phyloP scores from a whole-genome alignment of 192 early-diverging fungal genomes.

The Geranomyces michiganensis region DNA sequence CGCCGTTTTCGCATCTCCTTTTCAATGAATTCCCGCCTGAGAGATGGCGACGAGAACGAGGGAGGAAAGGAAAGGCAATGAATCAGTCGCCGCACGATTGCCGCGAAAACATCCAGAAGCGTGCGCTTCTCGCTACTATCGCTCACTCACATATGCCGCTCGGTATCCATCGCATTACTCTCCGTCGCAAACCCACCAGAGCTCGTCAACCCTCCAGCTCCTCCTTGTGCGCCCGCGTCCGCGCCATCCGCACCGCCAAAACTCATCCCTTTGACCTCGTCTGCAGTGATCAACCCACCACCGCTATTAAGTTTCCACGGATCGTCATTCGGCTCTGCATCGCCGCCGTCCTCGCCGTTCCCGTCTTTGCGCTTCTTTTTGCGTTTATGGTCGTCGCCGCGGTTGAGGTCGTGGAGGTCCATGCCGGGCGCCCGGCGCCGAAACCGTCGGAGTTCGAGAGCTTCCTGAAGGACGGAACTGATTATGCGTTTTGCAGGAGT shows the following conservation, averaged over 20 bases:
- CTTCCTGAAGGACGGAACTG: slow-evolving; percentile 35
- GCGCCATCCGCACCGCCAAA: slow-evolving; percentile 17
- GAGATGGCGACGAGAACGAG: too few relatives aligned
- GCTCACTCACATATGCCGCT: slow-evolving; percentile 41
- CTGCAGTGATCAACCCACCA: slow-evolving; percentile 58
- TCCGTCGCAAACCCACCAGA: slow-evolving; percentile 34
- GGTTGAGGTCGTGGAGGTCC: slow-evolving; percentile 56
- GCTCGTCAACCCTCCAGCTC: neutral
- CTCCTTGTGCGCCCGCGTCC: slow-evolving; percentile 1
- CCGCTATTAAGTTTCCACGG: slow-evolving; percentile 61
- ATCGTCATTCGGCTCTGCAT: slow-evolving; percentile 51
- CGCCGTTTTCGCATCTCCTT: slow-evolving; percentile 66
- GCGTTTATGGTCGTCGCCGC: slow-evolving; percentile 56
- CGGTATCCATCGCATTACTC: slow-evolving; percentile 49
- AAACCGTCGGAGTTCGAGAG: slow-evolving; percentile 58
- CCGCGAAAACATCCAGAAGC: neutral
- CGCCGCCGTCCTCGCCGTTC: slow-evolving; percentile 37
- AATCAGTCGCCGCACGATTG: too few relatives aligned
- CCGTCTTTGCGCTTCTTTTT: slow-evolving; percentile 54
- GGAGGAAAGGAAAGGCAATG: too few relatives aligned
- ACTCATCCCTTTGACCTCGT: slow-evolving; percentile 40
- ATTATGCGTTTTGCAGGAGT: neutral
- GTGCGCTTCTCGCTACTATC: too few relatives aligned
- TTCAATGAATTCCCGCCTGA: slow-evolving; percentile 83
- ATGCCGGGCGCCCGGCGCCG: slow-evolving; percentile 61